phyloP scores from a whole-genome alignment of 495 filamentous ascomycete genomes.

The Podospora pseudoanserina region DNA sequence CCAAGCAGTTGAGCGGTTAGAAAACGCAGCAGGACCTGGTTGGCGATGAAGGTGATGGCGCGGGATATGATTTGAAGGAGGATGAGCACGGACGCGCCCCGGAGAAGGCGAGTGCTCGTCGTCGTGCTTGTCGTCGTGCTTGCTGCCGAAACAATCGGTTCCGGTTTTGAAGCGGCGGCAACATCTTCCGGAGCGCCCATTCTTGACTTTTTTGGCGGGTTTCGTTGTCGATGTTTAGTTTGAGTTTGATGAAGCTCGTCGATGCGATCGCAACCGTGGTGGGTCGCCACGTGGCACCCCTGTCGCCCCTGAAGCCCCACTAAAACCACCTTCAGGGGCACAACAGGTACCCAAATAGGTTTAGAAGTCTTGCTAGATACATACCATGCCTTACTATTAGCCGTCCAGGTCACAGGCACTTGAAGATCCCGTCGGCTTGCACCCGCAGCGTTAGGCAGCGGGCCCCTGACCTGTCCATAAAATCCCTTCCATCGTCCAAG shows the following conservation, averaged over 20 bases:
- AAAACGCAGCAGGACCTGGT: conserved; percentile 83
- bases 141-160: not conserved
- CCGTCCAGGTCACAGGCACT: not conserved
- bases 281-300: not conserved
- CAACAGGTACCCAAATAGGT: too few species aligned
- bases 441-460: too few species aligned
- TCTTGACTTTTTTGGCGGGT: not conserved
- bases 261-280: not conserved
- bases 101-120: conserved; percentile 30
- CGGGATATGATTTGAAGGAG: conserved; percentile 79
- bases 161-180: not conserved
- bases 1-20: conserved; percentile 80
- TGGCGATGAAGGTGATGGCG: conserved; percentile 81
- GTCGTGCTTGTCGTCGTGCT: not conserved
- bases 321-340: not conserved
- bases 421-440: not conserved
- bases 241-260: not conserved
- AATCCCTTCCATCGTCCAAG: too few species aligned
- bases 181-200: not conserved
- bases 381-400: too few species aligned
- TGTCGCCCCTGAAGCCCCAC: not conserved
- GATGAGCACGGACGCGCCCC: conserved; percentile 79
- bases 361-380: too few species aligned
- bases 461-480: too few species aligned
- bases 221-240: not conserved